phyloP scores from a whole-genome alignment of 2,329 filamentous ascomycete species.

The Phialocephala sp. region DNA sequence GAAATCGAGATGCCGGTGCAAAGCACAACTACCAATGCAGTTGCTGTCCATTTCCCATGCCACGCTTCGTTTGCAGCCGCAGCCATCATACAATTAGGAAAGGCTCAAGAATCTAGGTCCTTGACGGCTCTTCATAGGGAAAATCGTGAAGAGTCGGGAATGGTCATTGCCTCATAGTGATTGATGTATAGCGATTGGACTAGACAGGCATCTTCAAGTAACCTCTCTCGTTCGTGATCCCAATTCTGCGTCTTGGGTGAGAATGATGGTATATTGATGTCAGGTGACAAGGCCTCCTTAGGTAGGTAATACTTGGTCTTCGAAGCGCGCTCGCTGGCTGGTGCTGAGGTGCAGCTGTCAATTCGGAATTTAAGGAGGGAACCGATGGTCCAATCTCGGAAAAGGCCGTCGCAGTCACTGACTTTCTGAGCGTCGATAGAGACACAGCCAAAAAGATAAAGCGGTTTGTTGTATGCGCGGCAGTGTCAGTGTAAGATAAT shows the following conservation, averaged over 20 bases:
- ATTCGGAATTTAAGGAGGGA: neutral
- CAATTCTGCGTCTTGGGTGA: neutral
- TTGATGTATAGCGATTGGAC: neutral
- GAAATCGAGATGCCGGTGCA: conserved; percentile 22
- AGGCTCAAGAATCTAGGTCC: neutral
- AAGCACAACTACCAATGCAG: conserved; percentile 15
- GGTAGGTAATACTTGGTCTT: neutral
- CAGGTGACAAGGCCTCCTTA: neutral
- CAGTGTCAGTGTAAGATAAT: neutral
- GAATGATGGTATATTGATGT: neutral
- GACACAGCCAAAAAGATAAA: neutral
- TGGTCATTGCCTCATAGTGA: neutral
- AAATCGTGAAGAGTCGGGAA: neutral
- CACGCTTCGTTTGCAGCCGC: conserved; percentile 1
- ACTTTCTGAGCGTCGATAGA: no score
- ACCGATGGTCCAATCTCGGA: neutral
- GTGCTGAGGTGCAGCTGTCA: neutral
- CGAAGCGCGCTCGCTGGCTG: neutral
- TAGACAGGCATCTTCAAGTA: neutral
- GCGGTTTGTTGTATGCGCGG: neutral
- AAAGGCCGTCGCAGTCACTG: no score
- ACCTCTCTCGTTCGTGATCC: neutral
- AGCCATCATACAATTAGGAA: neutral
- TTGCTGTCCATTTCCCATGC: conserved; percentile 17
- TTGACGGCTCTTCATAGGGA: neutral